Conservation (phyloP, 1,284 basidiomycete genomes). For the Caloboletus inedulis region DNA sequence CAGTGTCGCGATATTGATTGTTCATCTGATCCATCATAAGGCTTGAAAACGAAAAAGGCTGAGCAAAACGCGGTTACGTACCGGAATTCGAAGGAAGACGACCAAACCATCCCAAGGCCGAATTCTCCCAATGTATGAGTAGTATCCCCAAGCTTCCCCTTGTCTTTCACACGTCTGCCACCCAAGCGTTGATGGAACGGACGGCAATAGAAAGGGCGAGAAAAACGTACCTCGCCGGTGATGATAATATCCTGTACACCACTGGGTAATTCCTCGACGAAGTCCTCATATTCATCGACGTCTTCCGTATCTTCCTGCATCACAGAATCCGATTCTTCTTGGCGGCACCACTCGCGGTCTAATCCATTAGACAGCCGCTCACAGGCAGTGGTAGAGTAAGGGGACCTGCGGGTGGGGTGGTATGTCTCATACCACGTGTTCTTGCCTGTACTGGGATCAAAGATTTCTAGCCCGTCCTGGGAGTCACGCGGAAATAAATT, state of each 20-base stretch:
- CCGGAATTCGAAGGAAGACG: constrained; percentile 43
- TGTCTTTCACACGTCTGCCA: constrained; percentile 40
- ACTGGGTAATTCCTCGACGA: constrained; percentile 34
- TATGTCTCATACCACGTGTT: constrained; percentile 44
- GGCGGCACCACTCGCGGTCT: constrained; percentile 26
- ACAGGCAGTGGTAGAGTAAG: constrained; percentile 34
- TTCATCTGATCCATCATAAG: constrained; percentile 32
- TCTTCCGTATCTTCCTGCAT: constrained; percentile 28
- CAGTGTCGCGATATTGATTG: constrained; percentile 29
- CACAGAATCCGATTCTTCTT: constrained; percentile 18
- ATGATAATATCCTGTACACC: constrained; percentile 48
- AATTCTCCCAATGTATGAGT: constrained; percentile 43
- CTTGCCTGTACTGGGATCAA: constrained; percentile 36
- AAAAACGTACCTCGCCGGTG: constrained; percentile 42
- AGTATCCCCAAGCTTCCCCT: constrained; percentile 48
- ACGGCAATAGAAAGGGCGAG: neutral
- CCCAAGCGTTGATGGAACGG: neutral
- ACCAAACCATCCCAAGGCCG: constrained; percentile 50
- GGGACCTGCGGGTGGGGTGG: constrained; percentile 33
- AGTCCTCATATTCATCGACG: constrained; percentile 36
- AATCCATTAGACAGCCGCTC: constrained; percentile 29
- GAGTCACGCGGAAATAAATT: constrained; percentile 16
- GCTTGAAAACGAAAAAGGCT: neutral
- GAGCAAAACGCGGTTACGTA: constrained; percentile 28
- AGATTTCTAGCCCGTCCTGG: constrained; percentile 41